These are phyloP conservation scores for Penicillium sp. DNA, from an alignment of 2,329 filamentous ascomycete genomes.

Conservation along the genomic window DNA sequence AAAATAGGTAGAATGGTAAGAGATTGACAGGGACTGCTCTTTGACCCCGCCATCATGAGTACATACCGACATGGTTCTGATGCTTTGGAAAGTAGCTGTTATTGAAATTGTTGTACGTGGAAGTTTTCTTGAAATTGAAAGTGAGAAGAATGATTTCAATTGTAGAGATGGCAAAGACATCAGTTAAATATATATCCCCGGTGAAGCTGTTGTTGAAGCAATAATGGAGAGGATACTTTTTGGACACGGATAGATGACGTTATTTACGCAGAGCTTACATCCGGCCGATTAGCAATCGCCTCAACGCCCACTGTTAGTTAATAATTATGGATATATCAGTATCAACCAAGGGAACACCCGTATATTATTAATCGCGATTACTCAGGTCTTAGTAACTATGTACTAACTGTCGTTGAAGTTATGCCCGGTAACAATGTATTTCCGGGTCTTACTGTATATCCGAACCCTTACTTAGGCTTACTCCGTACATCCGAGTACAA, in stretches of 20 bases:
- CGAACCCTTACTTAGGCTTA: neutral
- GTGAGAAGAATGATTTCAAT: neutral
- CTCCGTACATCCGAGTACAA: neutral
- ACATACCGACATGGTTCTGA: slow-evolving; percentile 33
- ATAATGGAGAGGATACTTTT: neutral
- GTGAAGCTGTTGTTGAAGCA: neutral
- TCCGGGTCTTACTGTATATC: neutral
- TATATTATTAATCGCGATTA: neutral
- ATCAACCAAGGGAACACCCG: no score
- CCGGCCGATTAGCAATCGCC: neutral
- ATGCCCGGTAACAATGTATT: no score
- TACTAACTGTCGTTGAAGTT: no score
- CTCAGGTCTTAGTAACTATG: neutral
- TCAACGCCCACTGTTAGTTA: neutral
- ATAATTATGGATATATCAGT: neutral
- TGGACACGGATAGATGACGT: neutral
- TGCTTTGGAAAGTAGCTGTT: neutral
- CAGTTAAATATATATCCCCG: neutral
- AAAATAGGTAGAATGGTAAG: neutral
- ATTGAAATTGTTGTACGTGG: neutral
- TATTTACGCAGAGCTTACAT: neutral
- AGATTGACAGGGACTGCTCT: neutral
- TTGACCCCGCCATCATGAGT: neutral
- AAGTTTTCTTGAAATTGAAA: slow-evolving; percentile 4
- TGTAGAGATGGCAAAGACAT: slow-evolving; percentile 6